These are phyloP conservation scores for Vachellia collinsii DNA, from an alignment of 306 rosid species.

Conservation along the genomic window DNA sequence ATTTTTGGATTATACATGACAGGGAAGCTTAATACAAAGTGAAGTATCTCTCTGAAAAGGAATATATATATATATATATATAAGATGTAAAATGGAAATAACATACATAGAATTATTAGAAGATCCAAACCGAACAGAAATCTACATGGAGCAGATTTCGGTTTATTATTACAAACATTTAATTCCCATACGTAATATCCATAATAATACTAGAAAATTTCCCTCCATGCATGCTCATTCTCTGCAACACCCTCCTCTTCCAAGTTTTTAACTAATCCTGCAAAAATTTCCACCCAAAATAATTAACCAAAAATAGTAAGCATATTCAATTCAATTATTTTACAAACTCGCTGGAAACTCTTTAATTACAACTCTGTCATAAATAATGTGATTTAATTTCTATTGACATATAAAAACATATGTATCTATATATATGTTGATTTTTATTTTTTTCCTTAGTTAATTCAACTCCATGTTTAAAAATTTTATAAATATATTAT, in stretches of 20 bases:
- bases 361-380: no score
- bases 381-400: no score
- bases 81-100: neutral
- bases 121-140: constrained; percentile 29
- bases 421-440: no score
- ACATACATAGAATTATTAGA: neutral
- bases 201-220: constrained; percentile 26
- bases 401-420: no score
- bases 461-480: no score
- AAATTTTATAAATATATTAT: no score
- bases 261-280: constrained; percentile 47
- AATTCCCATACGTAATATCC: constrained; percentile 1
- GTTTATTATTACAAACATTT: constrained; percentile 35
- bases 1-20: neutral
- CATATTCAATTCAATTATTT: neutral
- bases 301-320: neutral
- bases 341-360: neutral
- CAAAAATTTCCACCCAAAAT: constrained; percentile 26
- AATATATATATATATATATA: neutral
- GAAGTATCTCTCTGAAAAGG: neutral
- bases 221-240: constrained; percentile 11
- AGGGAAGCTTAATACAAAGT: neutral
- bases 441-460: no score
- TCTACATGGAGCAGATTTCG: constrained; percentile 43
- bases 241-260: constrained; percentile 30